Evolutionary conservation across 164 flowering plant species (phyloP), one percentile per base, ranked within the genome.

Genomic region (Macadamia integrifolia): DNA sequence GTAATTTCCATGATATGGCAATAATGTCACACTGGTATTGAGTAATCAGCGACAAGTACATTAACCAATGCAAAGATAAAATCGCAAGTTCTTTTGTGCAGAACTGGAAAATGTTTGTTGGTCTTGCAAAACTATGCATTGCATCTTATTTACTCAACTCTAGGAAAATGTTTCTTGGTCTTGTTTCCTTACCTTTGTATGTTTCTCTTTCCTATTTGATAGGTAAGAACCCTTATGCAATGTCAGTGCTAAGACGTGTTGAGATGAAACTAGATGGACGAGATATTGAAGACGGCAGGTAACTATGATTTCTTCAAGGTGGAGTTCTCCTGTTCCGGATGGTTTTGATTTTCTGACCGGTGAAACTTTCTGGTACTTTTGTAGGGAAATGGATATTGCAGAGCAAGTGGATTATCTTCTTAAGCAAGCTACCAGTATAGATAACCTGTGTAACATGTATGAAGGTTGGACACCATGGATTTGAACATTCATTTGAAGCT

Each of bases 381-480:
- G 49, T 91, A 94, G 98, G 80, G 85, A 86, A 67, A 74, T 87
- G 58, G 80, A 76, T 69, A 79, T 86, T 65, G 67, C 83, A 40
- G 97, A 91, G 82, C 98, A 94, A 76, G 98, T 94, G 67, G 98
- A 91, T 81, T 84, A 81, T 88, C 88, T 94, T 72, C 85, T 94
- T 31, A 88, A 83, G 82, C 98, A 91, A 78, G 95, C 97, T 56
- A 88, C 88, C 2, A 90, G 91, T 70, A 56, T 89, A 65, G 98
- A 94, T 77, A 94, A 91, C 70, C 87, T 94, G 52, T 91, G 98
- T 78, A 94, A 87, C 78, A 94, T 91, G 98, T 91, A 94, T 69
- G 98, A 94, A 80, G 98, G 98, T 64, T 94, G 98, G 98, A 94
- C 98, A 17, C 97, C 98, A 18, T 94, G 97, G 97, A 94, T 94